Base-by-base conservation (phyloP, 2,329 filamentous ascomycete genomes). In the Mycosphaerella sp. region DNA sequence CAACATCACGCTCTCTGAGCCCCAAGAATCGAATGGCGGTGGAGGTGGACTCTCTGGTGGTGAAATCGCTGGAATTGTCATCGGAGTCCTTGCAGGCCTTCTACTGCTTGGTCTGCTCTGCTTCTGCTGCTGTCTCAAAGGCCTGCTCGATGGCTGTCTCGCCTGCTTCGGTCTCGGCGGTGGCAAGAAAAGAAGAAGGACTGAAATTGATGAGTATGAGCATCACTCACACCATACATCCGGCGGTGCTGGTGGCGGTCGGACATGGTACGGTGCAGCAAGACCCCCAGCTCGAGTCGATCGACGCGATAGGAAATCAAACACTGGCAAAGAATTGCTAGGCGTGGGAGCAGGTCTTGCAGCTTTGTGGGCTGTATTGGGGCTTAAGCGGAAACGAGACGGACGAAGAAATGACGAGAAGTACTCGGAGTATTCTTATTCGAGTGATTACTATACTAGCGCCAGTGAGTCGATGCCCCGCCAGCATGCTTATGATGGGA, bases 1-100 rank as follows among this genome's bases (percentile, higher is more conserved):
- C 43, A 61, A 72, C 69, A 62, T 69, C 35, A 72, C 66, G 13
- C 66, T 72, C 30, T 68, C 66, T 2, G 64, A 67, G 18, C 62
- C 66, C 12, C 54, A 64, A 21, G 41, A 54, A 9, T 49, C 35
- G 41, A 60, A 60, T 27, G 61, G 58, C 9, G 44, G 35, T n/a
- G 62, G 67, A 49, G 66, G 68, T 27, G 66, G 69, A 16, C 76
- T 90, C 48, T 86, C 82, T 61, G 79, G 76, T 39, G 86, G 86
- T 46, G 86, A 85, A 53, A 90, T 90, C 61, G 86, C 87, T 13
- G 86, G 86, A 54, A 90, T 90, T 62, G 86, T 90, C 58, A 83
- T 90, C 50, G 86, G 86, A 56, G 79, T 81, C 9, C 75, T 90
- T 43, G 77, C 78, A 12, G 86, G 84, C 55, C 74, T 89, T 32